Conservation (phyloP, 371 early-diverging fungal species). For the Amoeboaphelidium protococcarum region DNA sequence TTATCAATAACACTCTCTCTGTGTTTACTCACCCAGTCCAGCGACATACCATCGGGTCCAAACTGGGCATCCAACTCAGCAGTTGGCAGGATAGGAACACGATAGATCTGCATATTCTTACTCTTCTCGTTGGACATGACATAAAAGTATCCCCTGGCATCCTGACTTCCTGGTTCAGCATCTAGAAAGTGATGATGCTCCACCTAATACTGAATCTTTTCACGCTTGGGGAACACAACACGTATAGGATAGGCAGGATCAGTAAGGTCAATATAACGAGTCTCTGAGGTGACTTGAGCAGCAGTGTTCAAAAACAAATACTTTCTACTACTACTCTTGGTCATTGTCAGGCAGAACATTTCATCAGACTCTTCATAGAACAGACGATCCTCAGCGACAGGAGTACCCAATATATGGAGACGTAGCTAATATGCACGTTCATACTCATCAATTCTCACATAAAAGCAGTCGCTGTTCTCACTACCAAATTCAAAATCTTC, state of each 20-base stretch:
- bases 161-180: background rate
- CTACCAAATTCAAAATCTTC: constrained; percentile 25
- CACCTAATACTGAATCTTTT: constrained; percentile 17
- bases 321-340: constrained; percentile 16
- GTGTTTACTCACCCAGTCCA: constrained; percentile 3
- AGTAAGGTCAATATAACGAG: constrained; percentile 16
- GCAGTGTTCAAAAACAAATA: constrained; percentile 20
- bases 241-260: constrained; percentile 4
- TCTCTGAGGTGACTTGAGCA: constrained; percentile 28
- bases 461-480: constrained; percentile 18
- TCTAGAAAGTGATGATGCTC: constrained; percentile 14
- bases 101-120: constrained; percentile 23
- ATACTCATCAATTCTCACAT: constrained; percentile 20
- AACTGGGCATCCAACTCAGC: background rate
- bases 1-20: constrained; percentile 21
- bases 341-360: constrained; percentile 24
- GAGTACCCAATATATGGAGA: constrained; percentile 18
- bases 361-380: constrained; percentile 26
- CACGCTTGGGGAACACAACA: constrained; percentile 15
- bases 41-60: background rate
- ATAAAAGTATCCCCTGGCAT: constrained; percentile 12
- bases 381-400: constrained; percentile 13
- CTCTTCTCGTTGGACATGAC: constrained; percentile 22
- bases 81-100: constrained; percentile 14
- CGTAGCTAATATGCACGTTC: constrained; percentile 23